Evolutionary conservation across 2,329 filamentous ascomycete species (phyloP).

Genomic region (Fusarium decemcellulare): DNA sequence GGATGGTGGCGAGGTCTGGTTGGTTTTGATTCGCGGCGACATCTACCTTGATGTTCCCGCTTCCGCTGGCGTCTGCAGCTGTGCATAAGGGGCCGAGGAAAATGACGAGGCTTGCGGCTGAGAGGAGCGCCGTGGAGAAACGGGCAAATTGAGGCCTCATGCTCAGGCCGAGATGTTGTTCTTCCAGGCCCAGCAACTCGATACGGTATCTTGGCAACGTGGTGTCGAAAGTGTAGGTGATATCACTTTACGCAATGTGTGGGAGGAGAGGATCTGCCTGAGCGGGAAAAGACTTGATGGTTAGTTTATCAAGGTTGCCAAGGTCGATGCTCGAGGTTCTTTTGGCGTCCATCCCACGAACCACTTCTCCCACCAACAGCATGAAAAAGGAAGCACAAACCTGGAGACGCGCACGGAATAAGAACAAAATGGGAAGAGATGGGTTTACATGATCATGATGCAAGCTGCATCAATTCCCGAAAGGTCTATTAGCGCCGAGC

Average conservation of each 20-base stretch:
- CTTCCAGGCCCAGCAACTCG: not conserved
- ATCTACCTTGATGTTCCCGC: constrained; percentile 26
- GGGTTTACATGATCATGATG: too few species aligned
- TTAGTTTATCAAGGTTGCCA: constrained; percentile 23
- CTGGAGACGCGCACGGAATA: not conserved
- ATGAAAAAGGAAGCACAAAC: not conserved
- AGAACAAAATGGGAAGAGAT: not conserved
- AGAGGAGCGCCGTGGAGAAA: constrained; percentile 13
- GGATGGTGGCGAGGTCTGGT: constrained; percentile 27
- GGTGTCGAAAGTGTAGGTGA: not conserved
- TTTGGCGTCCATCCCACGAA: not conserved
- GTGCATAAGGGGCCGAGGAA: constrained; percentile 13
- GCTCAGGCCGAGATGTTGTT: not conserved
- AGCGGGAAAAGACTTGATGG: not conserved
- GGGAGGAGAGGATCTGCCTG: not conserved
- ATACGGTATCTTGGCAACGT: not conserved
- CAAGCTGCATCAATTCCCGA: too few species aligned
- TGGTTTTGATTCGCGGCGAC: constrained; percentile 10
- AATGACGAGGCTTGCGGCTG: not conserved
- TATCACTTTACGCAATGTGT: constrained; percentile 4
- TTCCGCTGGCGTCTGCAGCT: constrained; percentile 18
- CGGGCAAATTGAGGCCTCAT: constrained; percentile 24
- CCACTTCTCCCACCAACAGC: constrained; percentile 1
- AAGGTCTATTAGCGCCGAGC: too few species aligned
- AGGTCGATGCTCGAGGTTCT: not conserved